These are phyloP conservation scores for Coix lacrymajobi DNA, from an alignment of 176 grass and related monocot genomes.

Conservation along the genomic window DNA sequence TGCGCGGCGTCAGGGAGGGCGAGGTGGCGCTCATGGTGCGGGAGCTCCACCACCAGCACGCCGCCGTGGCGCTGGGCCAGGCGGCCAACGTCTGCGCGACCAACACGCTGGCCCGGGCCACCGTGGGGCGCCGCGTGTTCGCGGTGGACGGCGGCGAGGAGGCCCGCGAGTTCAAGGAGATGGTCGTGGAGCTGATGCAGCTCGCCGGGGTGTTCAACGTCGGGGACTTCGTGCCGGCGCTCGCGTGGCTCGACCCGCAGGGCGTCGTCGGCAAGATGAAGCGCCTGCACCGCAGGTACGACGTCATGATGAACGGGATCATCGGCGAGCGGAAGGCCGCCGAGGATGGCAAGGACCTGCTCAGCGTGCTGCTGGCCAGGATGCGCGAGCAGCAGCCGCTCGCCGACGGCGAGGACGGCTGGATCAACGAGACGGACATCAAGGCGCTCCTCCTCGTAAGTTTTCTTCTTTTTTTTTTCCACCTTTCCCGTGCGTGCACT, in stretches of 20 bases:
- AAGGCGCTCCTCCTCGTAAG: neutral
- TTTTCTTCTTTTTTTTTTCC: rapidly evolving
- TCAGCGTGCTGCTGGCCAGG: neutral
- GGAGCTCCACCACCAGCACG: neutral
- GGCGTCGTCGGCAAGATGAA: constrained; percentile 5
- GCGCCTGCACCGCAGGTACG: constrained; percentile 8
- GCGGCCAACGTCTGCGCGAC: neutral
- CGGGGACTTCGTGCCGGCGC: neutral
- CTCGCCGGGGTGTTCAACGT: constrained; percentile 6
- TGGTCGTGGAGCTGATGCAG: constrained; percentile 10
- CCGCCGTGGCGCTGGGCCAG: neutral
- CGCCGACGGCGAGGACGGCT: neutral
- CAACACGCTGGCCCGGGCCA: neutral
- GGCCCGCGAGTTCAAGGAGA: neutral
- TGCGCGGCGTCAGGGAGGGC: neutral
- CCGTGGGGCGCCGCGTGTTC: neutral
- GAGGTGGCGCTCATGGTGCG: neutral
- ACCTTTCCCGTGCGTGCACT: neutral
- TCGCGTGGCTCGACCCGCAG: neutral
- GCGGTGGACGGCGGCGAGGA: neutral
- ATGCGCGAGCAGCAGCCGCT: neutral
- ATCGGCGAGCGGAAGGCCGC: neutral
- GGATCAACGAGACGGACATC: neutral
- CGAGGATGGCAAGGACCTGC: neutral
- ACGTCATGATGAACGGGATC: neutral